Percentiles rank a stretch among this genome's conserved stretches.
Evolutionary conservation across 148 eudicot species (phyloP).

Genomic region (Pouteria glomerata): DNA sequence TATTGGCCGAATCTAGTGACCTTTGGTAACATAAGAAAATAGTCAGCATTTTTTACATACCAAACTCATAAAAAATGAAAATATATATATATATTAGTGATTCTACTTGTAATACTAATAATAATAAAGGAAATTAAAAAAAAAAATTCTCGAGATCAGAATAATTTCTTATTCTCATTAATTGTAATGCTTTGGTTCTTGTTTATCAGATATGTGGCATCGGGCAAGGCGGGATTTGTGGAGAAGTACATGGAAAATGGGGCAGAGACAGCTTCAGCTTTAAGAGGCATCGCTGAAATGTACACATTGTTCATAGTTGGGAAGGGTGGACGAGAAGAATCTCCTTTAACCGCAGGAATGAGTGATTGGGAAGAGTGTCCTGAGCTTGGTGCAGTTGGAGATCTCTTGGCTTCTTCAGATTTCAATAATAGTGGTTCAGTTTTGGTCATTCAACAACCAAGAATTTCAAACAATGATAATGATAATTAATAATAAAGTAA

Average conservation of each 20-base stretch:
- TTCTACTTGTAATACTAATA: no score
- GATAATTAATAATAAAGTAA: constrained; percentile 16
- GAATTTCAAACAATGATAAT: constrained; percentile 27
- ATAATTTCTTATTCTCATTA: not conserved
- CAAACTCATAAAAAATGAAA: no score
- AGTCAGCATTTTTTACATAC: no score
- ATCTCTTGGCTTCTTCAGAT: constrained; percentile 85
- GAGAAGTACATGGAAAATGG: constrained; percentile 80
- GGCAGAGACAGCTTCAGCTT: constrained; percentile 52
- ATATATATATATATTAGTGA: no score
- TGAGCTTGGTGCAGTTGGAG: constrained; percentile 88
- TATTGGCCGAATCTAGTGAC: no score
- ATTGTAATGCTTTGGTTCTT: not conserved
- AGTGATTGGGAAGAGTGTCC: constrained; percentile 99
- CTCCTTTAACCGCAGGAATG: constrained; percentile 62
- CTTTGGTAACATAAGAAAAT: no score
- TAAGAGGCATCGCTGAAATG: constrained; percentile 72
- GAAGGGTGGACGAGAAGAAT: constrained; percentile 54
- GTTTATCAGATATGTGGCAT: constrained; percentile 60
- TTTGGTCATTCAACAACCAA: constrained; percentile 72
- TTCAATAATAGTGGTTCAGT: constrained; percentile 74
- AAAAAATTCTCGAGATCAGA: no score
- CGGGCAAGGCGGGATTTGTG: constrained; percentile 81
- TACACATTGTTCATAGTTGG: constrained; percentile 88
- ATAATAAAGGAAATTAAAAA: no score